Evolutionary conservation across 2,329 filamentous ascomycete genomes (phyloP).

Genomic region (Nannizzia gypsea): DNA sequence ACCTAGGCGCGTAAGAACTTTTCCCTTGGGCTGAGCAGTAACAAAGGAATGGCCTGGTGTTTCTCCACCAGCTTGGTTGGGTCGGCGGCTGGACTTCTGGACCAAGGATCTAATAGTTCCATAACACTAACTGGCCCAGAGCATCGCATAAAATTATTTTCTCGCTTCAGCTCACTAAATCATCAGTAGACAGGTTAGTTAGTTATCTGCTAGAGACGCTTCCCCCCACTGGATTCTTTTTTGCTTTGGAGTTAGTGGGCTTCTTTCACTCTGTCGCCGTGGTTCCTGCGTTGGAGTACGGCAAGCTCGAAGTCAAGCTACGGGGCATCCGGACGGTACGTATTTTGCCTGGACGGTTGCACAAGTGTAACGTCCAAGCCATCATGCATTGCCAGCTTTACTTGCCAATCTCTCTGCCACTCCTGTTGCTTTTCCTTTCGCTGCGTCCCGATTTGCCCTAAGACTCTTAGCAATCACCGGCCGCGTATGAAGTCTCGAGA

Average conservation of each 20-base stretch:
- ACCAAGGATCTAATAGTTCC: neutral
- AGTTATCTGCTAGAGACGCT: neutral
- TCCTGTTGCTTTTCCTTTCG: neutral
- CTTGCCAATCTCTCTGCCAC: neutral
- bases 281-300: slow-evolving; percentile 1
- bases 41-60: neutral
- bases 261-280: neutral
- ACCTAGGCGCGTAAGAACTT: neutral
- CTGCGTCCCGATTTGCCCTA: neutral
- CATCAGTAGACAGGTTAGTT: neutral
- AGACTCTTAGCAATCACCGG: neutral
- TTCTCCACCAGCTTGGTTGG: neutral
- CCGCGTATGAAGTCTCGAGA: neutral
- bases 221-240: neutral
- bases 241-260: neutral
- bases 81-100: neutral
- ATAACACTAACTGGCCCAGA: neutral
- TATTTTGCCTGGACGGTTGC: neutral
- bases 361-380: neutral
- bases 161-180: neutral
- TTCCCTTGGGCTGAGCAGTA: neutral
- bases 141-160: neutral
- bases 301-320: slow-evolving; percentile 1
- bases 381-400: slow-evolving; percentile 2
- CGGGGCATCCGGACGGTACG: neutral